Base-by-base conservation (phyloP, 2,329 filamentous ascomycete species). In the Scedosporium dehoogii region DNA sequence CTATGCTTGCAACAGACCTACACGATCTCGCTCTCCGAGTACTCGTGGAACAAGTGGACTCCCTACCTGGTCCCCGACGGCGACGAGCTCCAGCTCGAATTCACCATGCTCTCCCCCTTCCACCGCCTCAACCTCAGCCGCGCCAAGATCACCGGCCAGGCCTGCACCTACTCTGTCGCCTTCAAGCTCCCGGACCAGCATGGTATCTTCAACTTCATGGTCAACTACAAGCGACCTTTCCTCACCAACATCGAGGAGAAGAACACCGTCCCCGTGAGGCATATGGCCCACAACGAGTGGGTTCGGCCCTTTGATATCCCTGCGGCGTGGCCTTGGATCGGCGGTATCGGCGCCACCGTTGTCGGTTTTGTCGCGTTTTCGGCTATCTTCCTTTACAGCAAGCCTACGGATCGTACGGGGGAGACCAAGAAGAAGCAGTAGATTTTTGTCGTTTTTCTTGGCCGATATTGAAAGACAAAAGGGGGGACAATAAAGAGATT, bases 91-190 rank as follows among this genome's bases (percentile, higher is more conserved):
- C 94, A 99, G 76, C 90, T 99, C 65, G 94, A 99, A 76, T 97
- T 97, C 81, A 92, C 87, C 78, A 99, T 97, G 94, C 88, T 99
- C 57, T 97, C 93, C 1, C 93, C 94, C 63, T 97, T 97, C 85
- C 89, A 97, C 78, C 92, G 94, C 51, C 82, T 97, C 41, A 81
- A 86, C 64, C 86, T 99, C 38, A 69, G 78, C 7, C 83, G 85
- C 14, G 73, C 79, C 9, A 74, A 76, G 38, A 80, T 79, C 27
- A 88, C 86, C 1, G 75, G 81, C 62, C 87, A 90, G 69, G 85
- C 86, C 66, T 87, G 90, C 59, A 82, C 89, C 65, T 99, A 88
- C 79, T 82, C 83, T 66, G 82, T 84, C 56, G 82, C 84, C 25
- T 97, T 99, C 77, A 89, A 82, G 66, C 83, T 93, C 3, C 94